Percentiles rank a stretch among this genome's conserved stretches.
phyloP scores from a whole-genome alignment of 305 asterid genomes.

The Fraxinus sp. region DNA sequence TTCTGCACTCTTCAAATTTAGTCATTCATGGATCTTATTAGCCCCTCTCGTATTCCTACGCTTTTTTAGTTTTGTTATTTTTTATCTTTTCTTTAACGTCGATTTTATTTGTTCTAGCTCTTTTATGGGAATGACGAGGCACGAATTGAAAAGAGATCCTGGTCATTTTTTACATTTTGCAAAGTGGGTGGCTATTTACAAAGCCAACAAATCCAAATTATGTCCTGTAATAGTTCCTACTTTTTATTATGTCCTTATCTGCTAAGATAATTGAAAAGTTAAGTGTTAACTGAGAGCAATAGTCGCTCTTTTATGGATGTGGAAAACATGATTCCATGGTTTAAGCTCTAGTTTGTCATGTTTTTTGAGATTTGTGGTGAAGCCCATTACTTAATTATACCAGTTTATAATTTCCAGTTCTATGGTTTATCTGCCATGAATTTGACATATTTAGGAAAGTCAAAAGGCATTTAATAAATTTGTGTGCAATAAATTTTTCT shows the following conservation, averaged over 20 bases:
- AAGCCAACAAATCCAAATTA: background rate
- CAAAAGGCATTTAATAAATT: background rate
- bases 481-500: too few species aligned
- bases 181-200: constrained; percentile 6
- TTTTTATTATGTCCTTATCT: background rate
- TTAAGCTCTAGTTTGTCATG: background rate
- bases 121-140: background rate
- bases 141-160: background rate
- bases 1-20: background rate
- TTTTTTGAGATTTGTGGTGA: background rate
- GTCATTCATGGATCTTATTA: background rate
- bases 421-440: background rate
- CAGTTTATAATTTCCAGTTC: background rate
- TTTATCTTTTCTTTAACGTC: background rate
- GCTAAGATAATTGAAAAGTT: background rate
- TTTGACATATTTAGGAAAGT: background rate
- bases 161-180: background rate
- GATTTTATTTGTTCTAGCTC: background rate
- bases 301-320: background rate
- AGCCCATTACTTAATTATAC: background rate
- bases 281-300: background rate
- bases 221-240: background rate
- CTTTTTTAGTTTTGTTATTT: constrained; percentile 4
- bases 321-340: background rate
- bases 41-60: background rate